phyloP scores from a whole-genome alignment of 169 alveolate species.

The Cryptosporidium sp. region DNA sequence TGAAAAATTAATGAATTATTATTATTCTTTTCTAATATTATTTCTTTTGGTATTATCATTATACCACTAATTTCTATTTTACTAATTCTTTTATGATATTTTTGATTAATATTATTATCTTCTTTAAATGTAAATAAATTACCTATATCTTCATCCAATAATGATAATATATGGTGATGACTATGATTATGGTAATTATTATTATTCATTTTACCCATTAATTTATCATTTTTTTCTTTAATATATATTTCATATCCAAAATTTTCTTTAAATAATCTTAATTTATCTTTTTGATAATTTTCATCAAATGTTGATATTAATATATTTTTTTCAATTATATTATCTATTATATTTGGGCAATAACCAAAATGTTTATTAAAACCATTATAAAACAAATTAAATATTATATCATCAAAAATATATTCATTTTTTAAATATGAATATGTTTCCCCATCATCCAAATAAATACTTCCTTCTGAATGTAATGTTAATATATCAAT shows the following conservation, averaged over 20 bases:
- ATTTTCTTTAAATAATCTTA: slow-evolving; percentile 16
- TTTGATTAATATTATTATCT: neutral
- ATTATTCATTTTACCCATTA: neutral
- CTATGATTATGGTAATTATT: neutral
- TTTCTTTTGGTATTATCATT: slow-evolving; percentile 20
- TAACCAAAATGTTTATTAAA: neutral
- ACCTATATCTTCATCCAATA: neutral
- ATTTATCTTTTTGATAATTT: slow-evolving; percentile 10
- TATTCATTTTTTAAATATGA: slow-evolving; percentile 36
- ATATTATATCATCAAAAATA: slow-evolving; percentile 40
- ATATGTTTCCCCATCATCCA: slow-evolving; percentile 57
- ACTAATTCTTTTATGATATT: slow-evolving; percentile 7
- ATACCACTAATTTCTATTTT: slow-evolving; percentile 29
- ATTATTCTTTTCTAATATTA: neutral
- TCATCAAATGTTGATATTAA: slow-evolving; percentile 9
- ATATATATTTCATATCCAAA: slow-evolving; percentile 15
- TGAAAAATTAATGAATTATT: neutral
- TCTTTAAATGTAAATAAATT: neutral
- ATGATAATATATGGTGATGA: neutral
- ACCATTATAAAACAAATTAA: neutral
- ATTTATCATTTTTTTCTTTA: neutral
- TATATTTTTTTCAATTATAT: neutral
- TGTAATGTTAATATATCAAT: slow-evolving; percentile 40
- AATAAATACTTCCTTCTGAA: slow-evolving; percentile 60
- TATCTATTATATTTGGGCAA: neutral